Conservation (phyloP, 768 basidiomycete species). For the Epithele typhae region DNA sequence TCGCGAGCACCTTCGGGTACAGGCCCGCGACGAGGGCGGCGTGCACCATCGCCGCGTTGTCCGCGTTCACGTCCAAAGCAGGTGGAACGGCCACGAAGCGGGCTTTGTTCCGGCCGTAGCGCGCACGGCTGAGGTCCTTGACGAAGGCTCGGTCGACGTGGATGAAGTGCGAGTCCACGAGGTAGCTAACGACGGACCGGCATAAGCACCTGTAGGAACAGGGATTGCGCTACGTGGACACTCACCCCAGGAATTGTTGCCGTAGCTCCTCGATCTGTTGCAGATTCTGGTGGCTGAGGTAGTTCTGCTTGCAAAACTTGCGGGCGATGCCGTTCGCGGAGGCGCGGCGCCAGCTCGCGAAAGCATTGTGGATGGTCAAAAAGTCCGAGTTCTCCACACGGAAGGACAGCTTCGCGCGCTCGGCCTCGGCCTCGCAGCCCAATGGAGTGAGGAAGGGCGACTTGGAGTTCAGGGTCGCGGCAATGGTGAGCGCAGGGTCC, state of each 20-base stretch:
- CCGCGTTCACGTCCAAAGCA: slow-evolving; percentile 65
- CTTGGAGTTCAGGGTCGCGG: slow-evolving; percentile 88
- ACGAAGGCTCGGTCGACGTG: slow-evolving; percentile 59
- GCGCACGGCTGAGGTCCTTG: slow-evolving; percentile 71
- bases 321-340: slow-evolving; percentile 59
- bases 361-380: slow-evolving; percentile 87
- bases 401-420: slow-evolving; percentile 78
- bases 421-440: slow-evolving; percentile 83
- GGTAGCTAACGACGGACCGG: slow-evolving; percentile 70
- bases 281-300: slow-evolving; percentile 86
- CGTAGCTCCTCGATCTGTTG: slow-evolving; percentile 96
- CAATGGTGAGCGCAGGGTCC: slow-evolving; percentile 95
- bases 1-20: slow-evolving; percentile 82
- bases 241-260: slow-evolving; percentile 53
- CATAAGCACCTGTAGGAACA: too few species aligned
- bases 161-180: slow-evolving; percentile 87
- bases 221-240: too few species aligned
- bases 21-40: slow-evolving; percentile 83
- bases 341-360: slow-evolving; percentile 79
- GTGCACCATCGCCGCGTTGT: slow-evolving; percentile 62
- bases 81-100: slow-evolving; percentile 75
- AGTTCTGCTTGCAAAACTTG: slow-evolving; percentile 78
- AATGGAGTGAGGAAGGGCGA: slow-evolving; percentile 90
- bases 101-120: slow-evolving; percentile 68
- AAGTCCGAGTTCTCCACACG: slow-evolving; percentile 90